Evolutionary conservation across 768 basidiomycete genomes (phyloP).

Genomic region (Lentinula sp.): DNA sequence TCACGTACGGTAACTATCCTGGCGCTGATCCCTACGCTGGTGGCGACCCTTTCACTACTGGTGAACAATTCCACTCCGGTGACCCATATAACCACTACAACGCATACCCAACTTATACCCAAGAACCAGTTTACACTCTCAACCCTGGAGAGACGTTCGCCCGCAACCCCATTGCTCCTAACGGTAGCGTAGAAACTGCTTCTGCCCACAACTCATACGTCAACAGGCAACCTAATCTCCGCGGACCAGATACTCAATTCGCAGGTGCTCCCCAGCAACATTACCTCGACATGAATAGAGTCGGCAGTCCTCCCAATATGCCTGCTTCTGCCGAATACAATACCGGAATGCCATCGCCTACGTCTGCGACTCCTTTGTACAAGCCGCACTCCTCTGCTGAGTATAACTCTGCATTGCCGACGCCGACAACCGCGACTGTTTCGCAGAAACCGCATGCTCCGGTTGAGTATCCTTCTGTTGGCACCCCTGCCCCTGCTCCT

Average conservation of each 20-base stretch:
- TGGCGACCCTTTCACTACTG: not conserved
- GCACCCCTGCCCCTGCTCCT: not conserved
- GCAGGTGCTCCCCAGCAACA: not conserved
- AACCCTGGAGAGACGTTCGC: not conserved
- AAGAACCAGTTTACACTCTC: not conserved
- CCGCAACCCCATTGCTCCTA: slow-evolving; percentile 1
- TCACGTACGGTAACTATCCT: slow-evolving; percentile 1
- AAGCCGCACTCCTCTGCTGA: not conserved
- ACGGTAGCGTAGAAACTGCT: not conserved
- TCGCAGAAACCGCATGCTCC: not conserved
- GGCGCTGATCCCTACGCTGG: not conserved
- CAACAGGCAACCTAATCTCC: slow-evolving; percentile 6
- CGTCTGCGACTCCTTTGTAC: not conserved
- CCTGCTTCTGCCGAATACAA: not conserved
- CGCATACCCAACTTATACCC: not conserved
- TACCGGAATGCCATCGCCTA: not conserved
- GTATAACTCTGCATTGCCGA: not conserved
- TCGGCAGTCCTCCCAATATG: not conserved
- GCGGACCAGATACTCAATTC: not conserved
- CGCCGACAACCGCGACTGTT: not conserved
- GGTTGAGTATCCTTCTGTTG: not conserved
- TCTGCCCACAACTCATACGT: not conserved
- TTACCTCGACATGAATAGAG: slow-evolving; percentile 5
- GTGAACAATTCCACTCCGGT: not conserved
- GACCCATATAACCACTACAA: not conserved